phyloP scores from a whole-genome alignment of 345 rosid genomes.

The Eucalyptus sp. region DNA sequence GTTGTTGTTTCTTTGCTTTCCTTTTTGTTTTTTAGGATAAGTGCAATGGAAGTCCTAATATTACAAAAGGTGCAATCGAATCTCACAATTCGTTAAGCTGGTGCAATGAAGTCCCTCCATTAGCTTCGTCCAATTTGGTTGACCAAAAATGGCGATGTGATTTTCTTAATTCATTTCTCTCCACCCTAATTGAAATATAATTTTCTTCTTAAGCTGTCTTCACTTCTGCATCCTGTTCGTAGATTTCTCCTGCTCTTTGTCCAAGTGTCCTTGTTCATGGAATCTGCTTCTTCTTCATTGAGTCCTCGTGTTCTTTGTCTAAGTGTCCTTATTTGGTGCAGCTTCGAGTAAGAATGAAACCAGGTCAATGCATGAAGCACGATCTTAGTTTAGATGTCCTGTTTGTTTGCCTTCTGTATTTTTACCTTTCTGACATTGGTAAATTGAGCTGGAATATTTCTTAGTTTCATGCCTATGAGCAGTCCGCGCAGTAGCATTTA shows the following conservation, averaged over 20 bases:
- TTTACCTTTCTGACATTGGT: not conserved
- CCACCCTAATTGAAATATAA: not conserved
- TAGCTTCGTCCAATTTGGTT: not conserved
- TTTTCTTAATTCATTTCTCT: not conserved
- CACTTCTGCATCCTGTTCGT: not conserved
- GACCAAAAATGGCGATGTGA: rapidly evolving
- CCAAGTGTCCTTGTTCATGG: not conserved
- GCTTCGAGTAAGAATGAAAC: not conserved
- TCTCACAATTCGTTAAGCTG: not conserved
- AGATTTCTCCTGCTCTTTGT: not conserved
- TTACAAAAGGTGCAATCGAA: not conserved
- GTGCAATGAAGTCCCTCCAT: not conserved
- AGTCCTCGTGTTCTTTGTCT: not conserved
- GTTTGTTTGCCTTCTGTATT: not conserved
- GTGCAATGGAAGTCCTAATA: rapidly evolving
- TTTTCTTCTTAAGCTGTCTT: not conserved
- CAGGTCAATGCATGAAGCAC: not conserved
- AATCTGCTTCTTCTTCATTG: not conserved
- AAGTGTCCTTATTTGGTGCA: not conserved
- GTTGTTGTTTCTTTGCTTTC: not conserved
- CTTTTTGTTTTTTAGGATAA: not conserved
- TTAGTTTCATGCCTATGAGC: not conserved
- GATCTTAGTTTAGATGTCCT: not conserved
- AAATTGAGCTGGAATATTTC: not conserved
- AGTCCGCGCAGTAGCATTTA: not conserved